phyloP scores from a whole-genome alignment of 2,329 filamentous ascomycete genomes.

The Clonostachys rhizophaga region DNA sequence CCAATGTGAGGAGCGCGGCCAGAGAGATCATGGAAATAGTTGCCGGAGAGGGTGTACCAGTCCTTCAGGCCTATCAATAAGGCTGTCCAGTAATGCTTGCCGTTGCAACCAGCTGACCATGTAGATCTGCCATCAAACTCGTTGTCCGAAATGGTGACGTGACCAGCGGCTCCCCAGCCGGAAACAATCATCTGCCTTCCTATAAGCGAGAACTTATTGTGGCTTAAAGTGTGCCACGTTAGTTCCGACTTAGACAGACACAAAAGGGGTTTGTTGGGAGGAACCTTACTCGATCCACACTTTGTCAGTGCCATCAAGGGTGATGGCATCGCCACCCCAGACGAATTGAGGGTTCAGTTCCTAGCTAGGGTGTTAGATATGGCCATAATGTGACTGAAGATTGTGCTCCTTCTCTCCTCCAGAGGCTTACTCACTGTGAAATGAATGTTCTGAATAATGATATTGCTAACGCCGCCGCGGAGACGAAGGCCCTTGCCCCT shows the following conservation, averaged over 20 bases:
- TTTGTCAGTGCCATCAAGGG: conserved; percentile 37
- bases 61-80: conserved; percentile 28
- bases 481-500: conserved; percentile 52
- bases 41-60: conserved; percentile 50
- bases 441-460: conserved; percentile 57
- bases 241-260: not conserved
- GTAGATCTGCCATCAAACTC: conserved; percentile 35
- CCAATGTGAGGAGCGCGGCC: conserved; percentile 54
- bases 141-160: conserved; percentile 39
- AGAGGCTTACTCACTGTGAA: conserved; percentile 27
- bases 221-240: not conserved
- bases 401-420: too few species aligned
- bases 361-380: too few species aligned
- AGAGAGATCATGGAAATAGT: conserved; percentile 55
- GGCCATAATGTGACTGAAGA: too few species aligned
- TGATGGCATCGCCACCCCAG: conserved; percentile 57
- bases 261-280: conserved; percentile 2
- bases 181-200: conserved; percentile 1
- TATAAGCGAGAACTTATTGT: not conserved
- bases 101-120: conserved; percentile 36
- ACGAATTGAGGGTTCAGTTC: conserved; percentile 52
- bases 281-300: conserved; percentile 46
- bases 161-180: conserved; percentile 8
- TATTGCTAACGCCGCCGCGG: conserved; percentile 38
- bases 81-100: conserved; percentile 36